Evolutionary conservation across 2,329 filamentous ascomycete species (phyloP), one percentile per base, ranked within the genome.

Genomic region (Alternaria sp.): DNA sequence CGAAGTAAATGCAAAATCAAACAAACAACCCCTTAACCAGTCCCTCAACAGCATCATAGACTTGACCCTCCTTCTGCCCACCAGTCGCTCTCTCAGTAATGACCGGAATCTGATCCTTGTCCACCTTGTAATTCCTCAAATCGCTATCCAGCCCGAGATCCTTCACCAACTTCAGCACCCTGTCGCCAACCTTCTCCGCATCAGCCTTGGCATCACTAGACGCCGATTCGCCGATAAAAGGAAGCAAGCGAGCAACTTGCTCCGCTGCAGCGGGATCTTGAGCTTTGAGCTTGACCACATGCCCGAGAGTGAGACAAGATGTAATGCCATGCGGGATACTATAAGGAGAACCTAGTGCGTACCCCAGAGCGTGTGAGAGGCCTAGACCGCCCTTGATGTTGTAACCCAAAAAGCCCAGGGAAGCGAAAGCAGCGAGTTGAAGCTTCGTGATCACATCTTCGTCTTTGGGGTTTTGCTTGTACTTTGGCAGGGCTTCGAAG

Each of bases 311-410:
- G 50, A 88, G 69, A 68, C 86, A 87, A 2, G 81, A 84, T 0
- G 86, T 88, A 49, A 86, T 83, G 0, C 86, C 86, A 65, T 88
- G 86, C 1, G 86, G 86, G 43, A 88, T 88, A 0, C 78, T 72
- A 65, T 87, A 88, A 0, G 86, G 86, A 3, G 79, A 82, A 0
- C 86, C 86, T 3, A 88, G 74, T 0, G 86, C 85, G 67, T 88
- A 86, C 0, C 83, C 83, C 54, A 85, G 66, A 0, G 77, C 74
- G 60, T 85, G 84, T 4, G 73, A 79, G 3, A 88, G 74, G 0
- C 86, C 86, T 0, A 87, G 71, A 0, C 81, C 81, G n/a, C 83
- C 84, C 47, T 84, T 83, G 26, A 86, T 66, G 57, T 87, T 86
- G 62, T 81, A 75, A 0, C 84, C 85, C 2, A 86, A 65, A 71